phyloP scores from a whole-genome alignment of 768 basidiomycete species.

The Panaeolus cyanescens region DNA sequence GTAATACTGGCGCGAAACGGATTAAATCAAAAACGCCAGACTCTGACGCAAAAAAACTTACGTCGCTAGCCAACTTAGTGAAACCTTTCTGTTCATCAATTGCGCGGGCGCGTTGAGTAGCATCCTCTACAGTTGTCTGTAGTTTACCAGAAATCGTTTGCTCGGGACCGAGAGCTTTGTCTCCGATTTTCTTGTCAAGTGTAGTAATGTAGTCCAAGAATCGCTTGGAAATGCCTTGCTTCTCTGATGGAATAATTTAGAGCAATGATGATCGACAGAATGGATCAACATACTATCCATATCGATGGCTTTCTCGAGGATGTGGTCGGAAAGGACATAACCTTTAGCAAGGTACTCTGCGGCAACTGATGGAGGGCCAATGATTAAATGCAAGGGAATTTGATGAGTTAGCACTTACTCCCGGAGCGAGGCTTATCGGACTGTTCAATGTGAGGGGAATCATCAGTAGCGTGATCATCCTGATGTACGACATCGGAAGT shows the following conservation, averaged over 20 bases:
- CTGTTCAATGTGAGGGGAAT: conserved; percentile 60
- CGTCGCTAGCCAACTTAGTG: conserved; percentile 68
- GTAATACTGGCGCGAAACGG: conserved; percentile 63
- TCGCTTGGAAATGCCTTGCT: conserved; percentile 85
- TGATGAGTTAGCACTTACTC: conserved; percentile 45
- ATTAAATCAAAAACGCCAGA: not conserved
- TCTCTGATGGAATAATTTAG: conserved; percentile 38
- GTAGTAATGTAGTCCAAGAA: conserved; percentile 81
- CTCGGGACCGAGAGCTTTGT: conserved; percentile 74
- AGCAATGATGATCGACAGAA: not conserved
- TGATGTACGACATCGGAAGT: conserved; percentile 65
- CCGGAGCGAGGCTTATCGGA: conserved; percentile 90
- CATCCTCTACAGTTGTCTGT: conserved; percentile 61
- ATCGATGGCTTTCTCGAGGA: conserved; percentile 80
- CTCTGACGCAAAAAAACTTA: conserved; percentile 28
- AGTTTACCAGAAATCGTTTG: conserved; percentile 80
- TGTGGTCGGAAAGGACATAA: conserved; percentile 76
- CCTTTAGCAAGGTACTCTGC: conserved; percentile 95
- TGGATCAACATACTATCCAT: conserved; percentile 53
- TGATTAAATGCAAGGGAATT: not conserved
- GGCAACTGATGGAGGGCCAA: conserved; percentile 53
- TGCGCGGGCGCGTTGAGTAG: conserved; percentile 66
- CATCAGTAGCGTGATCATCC: conserved; percentile 44
- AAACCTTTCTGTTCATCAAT: conserved; percentile 85
- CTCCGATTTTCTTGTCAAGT: conserved; percentile 72